Percentiles rank a stretch among this genome's conserved stretches.
These are phyloP conservation scores for Mycothermus thermophilus DNA, from an alignment of 495 filamentous ascomycete species.

Conservation along the genomic window DNA sequence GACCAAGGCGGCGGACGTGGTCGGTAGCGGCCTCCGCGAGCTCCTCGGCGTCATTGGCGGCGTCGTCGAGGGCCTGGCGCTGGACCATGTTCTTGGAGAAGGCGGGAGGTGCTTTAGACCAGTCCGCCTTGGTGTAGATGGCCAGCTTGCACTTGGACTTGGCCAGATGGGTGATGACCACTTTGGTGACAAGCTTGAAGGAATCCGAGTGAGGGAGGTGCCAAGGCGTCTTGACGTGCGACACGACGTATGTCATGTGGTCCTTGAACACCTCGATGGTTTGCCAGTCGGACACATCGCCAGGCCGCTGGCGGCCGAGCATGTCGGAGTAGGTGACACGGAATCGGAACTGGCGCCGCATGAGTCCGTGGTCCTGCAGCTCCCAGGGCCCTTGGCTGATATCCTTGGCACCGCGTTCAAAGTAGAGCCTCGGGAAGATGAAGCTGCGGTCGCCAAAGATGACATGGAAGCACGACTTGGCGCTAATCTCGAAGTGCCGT, in stretches of 20 bases:
- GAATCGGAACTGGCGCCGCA: conserved; percentile 69
- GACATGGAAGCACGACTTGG: conserved; percentile 90
- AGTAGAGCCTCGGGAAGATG: conserved; percentile 83
- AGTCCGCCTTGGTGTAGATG: conserved; percentile 75
- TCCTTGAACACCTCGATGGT: conserved; percentile 86
- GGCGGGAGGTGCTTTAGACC: conserved; percentile 49
- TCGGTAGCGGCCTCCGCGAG: conserved; percentile 74
- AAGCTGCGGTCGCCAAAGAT: conserved; percentile 91
- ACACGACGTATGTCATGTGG: conserved; percentile 89
- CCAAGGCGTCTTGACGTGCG: conserved; percentile 79
- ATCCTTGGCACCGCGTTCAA: conserved; percentile 67
- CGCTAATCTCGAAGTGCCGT: conserved; percentile 68
- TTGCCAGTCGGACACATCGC: conserved; percentile 67
- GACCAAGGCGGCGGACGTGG: conserved; percentile 69
- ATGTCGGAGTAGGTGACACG: conserved; percentile 53
- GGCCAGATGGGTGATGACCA: conserved; percentile 83
- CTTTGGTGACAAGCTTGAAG: conserved; percentile 77
- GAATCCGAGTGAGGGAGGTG: conserved; percentile 67
- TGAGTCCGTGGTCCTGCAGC: conserved; percentile 48
- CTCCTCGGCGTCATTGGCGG: conserved; percentile 71
- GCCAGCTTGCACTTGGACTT: conserved; percentile 88
- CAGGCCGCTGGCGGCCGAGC: conserved; percentile 44
- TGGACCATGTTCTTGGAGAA: conserved; percentile 63
- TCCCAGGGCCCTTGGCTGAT: conserved; percentile 79
- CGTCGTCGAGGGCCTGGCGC: conserved; percentile 63